These are phyloP conservation scores for Agrocybe chaxingu DNA, from an alignment of 768 basidiomycete species.

Conservation along the genomic window DNA sequence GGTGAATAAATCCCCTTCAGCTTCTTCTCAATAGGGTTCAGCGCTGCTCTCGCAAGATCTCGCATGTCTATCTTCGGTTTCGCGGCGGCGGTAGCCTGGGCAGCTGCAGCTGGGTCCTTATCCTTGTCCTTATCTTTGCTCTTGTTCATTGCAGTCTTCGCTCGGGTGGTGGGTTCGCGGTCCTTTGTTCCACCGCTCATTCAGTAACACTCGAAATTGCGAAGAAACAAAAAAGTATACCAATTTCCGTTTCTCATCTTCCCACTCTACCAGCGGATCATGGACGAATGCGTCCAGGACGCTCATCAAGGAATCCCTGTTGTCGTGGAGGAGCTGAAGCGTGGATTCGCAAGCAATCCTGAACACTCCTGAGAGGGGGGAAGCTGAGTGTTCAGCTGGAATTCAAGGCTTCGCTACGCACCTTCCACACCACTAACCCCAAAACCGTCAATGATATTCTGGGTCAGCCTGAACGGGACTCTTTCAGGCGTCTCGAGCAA, in stretches of 20 bases:
- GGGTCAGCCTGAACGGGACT: conserved; percentile 93
- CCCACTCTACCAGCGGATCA: conserved; percentile 96
- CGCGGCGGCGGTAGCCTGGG: neutral
- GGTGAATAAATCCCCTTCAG: conserved; percentile 67
- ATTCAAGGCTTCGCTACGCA: conserved; percentile 18
- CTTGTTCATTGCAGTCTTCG: conserved; percentile 31
- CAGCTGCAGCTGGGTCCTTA: neutral
- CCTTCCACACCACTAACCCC: conserved; percentile 95
- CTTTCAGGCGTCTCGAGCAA: conserved; percentile 83
- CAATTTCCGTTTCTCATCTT: conserved; percentile 71
- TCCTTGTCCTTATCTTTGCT: neutral
- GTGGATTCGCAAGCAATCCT: conserved; percentile 90
- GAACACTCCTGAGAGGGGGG: conserved; percentile 64
- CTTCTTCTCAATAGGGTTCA: conserved; percentile 83
- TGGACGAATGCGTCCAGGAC: conserved; percentile 96
- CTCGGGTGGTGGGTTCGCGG: conserved; percentile 28
- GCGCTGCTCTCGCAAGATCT: conserved; percentile 67
- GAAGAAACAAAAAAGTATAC: conserved; percentile 27
- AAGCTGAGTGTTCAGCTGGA: neutral
- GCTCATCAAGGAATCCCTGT: conserved; percentile 92
- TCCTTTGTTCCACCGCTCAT: conserved; percentile 29
- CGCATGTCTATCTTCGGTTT: conserved; percentile 45
- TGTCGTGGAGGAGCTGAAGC: conserved; percentile 79
- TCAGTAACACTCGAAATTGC: neutral
- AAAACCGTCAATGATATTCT: conserved; percentile 88